Evolutionary conservation across 2,329 filamentous ascomycete genomes (phyloP).

Genomic region (Colletotrichum graminicola): DNA sequence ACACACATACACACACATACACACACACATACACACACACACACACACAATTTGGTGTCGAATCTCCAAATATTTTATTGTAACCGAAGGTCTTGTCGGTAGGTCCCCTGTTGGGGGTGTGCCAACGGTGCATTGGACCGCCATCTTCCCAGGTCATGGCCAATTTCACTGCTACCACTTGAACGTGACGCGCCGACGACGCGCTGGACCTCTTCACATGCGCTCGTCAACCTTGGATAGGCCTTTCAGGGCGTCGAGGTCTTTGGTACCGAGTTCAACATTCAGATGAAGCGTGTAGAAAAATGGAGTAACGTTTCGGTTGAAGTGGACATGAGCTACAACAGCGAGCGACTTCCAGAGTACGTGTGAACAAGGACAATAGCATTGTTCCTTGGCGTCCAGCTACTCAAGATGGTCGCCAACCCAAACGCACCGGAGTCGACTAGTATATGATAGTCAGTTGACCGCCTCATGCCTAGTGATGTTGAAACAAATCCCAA

Average conservation of each 20-base stretch:
- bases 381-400: not conserved
- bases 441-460: slow-evolving; percentile 35
- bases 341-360: not conserved
- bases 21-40: too few relatives aligned
- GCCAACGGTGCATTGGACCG: slow-evolving; percentile 13
- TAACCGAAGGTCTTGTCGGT: not conserved
- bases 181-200: slow-evolving; percentile 25
- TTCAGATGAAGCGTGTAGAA: not conserved
- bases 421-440: slow-evolving; percentile 11
- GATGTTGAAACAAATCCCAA: not conserved
- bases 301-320: slow-evolving; percentile 20
- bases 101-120: slow-evolving; percentile 5
- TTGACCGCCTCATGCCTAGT: slow-evolving; percentile 29
- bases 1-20: too few relatives aligned
- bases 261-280: too few relatives aligned
- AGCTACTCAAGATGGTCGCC: not conserved
- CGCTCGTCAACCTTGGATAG: not conserved
- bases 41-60: not conserved
- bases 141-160: slow-evolving; percentile 6
- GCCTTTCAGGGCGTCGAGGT: too few relatives aligned
- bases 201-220: slow-evolving; percentile 1
- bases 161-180: slow-evolving; percentile 11
- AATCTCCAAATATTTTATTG: not conserved
- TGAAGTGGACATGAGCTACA: not conserved
- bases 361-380: slow-evolving; percentile 18